Evolutionary conservation across 306 rosid species (phyloP).

Genomic region (Alnus rubra): DNA sequence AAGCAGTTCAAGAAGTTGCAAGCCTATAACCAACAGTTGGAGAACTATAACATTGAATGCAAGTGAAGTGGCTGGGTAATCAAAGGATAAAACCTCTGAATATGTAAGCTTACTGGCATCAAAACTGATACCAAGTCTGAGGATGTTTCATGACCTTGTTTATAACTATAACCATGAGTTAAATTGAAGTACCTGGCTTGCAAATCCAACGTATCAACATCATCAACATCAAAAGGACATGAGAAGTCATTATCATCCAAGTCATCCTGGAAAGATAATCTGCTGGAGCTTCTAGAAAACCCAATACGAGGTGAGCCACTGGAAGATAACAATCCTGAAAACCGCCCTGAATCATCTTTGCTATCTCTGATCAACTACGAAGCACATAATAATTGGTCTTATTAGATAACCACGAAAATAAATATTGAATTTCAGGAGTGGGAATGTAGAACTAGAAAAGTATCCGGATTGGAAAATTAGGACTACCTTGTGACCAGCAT

Average conservation of each 20-base stretch:
- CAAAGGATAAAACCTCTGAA: constrained; percentile 18
- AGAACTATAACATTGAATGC: constrained; percentile 2
- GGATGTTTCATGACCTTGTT: constrained; percentile 18
- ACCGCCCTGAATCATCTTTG: constrained; percentile 83
- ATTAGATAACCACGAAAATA: constrained; percentile 26
- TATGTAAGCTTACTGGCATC: background rate
- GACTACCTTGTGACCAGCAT: constrained; percentile 62
- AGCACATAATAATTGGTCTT: constrained; percentile 31
- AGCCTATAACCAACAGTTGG: background rate
- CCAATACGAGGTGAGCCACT: constrained; percentile 85
- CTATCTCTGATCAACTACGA: constrained; percentile 60
- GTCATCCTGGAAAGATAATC: constrained; percentile 85
- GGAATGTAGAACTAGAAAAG: constrained; percentile 20
- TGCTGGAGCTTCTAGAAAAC: constrained; percentile 81
- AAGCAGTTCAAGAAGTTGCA: constrained; percentile 8
- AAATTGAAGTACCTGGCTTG: constrained; percentile 54
- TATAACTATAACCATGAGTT: constrained; percentile 13
- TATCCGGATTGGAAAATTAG: background rate
- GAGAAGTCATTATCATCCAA: constrained; percentile 71
- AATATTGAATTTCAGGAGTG: constrained; percentile 23
- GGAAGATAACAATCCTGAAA: constrained; percentile 81
- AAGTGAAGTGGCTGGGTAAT: constrained; percentile 9
- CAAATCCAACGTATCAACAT: constrained; percentile 65
- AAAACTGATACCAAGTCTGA: constrained; percentile 9
- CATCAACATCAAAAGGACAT: constrained; percentile 81